Percentiles rank a stretch among this genome's conserved stretches.
phyloP scores from a whole-genome alignment of 1,284 basidiomycete genomes.

The Ustilago tritici region DNA sequence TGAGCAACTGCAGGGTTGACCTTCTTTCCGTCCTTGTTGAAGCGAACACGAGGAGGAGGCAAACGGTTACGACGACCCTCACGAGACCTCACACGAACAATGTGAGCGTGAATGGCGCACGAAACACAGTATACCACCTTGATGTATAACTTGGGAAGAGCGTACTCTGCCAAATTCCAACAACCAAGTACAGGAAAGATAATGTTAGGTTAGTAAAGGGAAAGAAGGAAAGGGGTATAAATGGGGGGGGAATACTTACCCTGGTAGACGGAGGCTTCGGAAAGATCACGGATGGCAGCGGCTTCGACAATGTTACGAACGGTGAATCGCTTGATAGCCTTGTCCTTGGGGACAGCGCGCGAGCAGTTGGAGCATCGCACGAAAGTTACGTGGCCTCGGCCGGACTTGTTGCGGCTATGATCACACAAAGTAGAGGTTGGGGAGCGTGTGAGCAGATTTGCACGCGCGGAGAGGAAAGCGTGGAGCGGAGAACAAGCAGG shows the following conservation, averaged over 20 bases:
- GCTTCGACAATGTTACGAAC: slow-evolving; percentile 99
- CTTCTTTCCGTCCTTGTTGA: slow-evolving; percentile 93
- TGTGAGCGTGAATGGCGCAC: slow-evolving; percentile 99
- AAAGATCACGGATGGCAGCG: slow-evolving; percentile 96
- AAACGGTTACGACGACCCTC: slow-evolving; percentile 67
- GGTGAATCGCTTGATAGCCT: slow-evolving; percentile 98
- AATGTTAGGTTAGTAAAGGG: background rate
- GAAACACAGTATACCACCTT: slow-evolving; percentile 99
- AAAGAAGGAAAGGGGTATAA: background rate
- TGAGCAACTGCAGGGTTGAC: slow-evolving; percentile 66
- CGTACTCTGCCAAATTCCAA: slow-evolving; percentile 80
- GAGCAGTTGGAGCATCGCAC: slow-evolving; percentile 99
- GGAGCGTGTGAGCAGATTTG: slow-evolving; percentile 15
- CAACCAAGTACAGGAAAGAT: background rate
- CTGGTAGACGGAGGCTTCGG: slow-evolving; percentile 92
- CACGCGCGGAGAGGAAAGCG: background rate
- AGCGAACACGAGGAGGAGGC: slow-evolving; percentile 93
- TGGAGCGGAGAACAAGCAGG: background rate
- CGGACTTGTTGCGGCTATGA: slow-evolving; percentile 76
- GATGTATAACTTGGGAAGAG: slow-evolving; percentile 97
- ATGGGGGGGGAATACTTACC: slow-evolving; percentile 74
- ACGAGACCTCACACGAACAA: slow-evolving; percentile 68
- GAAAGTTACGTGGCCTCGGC: slow-evolving; percentile 93
- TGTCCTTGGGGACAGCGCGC: slow-evolving; percentile 77
- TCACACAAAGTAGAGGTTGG: background rate